Evolutionary conservation across 805 yeast genomes (phyloP).

Genomic region (Lipomyces anomalus): DNA sequence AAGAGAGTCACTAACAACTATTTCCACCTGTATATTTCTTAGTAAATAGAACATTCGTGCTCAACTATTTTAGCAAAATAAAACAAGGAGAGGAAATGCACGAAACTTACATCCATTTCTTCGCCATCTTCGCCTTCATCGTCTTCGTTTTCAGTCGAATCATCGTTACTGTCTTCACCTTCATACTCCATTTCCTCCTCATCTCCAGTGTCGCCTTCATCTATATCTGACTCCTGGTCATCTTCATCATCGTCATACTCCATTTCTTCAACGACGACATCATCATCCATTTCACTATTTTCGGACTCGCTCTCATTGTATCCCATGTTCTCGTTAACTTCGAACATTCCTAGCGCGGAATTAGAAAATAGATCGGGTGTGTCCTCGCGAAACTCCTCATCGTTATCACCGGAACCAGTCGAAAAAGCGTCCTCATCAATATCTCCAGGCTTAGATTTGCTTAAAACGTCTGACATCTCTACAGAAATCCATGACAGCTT

Average conservation of each 20-base stretch:
- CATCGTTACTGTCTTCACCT: slow-evolving; percentile 23
- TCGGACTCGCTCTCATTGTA: slow-evolving; percentile 51
- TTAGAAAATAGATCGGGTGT: slow-evolving; percentile 79
- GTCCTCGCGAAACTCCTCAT: slow-evolving; percentile 46
- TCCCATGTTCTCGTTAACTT: slow-evolving; percentile 64
- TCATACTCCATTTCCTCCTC: slow-evolving; percentile 28
- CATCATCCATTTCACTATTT: slow-evolving; percentile 41
- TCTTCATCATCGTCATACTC: slow-evolving; percentile 40
- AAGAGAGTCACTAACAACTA: slow-evolving; percentile 17
- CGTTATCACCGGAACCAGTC: slow-evolving; percentile 35
- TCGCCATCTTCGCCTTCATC: slow-evolving; percentile 33
- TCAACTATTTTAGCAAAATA: neutral
- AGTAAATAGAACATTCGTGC: neutral
- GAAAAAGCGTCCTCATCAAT: slow-evolving; percentile 49
- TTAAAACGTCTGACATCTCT: slow-evolving; percentile 32
- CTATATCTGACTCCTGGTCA: slow-evolving; percentile 31
- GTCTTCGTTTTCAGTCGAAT: slow-evolving; percentile 21
- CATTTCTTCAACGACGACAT: slow-evolving; percentile 36
- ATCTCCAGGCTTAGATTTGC: slow-evolving; percentile 32
- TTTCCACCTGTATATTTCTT: slow-evolving; percentile 13
- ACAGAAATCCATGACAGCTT: slow-evolving; percentile 42
- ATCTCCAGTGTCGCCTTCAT: slow-evolving; percentile 30
- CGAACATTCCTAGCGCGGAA: slow-evolving; percentile 92
- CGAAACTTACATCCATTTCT: slow-evolving; percentile 26
- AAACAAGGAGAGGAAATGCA: no score